Percentiles rank a stretch among this genome's conserved stretches.
Evolutionary conservation across 1,284 basidiomycete species (phyloP).

Genomic region (Cryptococcus sp.): DNA sequence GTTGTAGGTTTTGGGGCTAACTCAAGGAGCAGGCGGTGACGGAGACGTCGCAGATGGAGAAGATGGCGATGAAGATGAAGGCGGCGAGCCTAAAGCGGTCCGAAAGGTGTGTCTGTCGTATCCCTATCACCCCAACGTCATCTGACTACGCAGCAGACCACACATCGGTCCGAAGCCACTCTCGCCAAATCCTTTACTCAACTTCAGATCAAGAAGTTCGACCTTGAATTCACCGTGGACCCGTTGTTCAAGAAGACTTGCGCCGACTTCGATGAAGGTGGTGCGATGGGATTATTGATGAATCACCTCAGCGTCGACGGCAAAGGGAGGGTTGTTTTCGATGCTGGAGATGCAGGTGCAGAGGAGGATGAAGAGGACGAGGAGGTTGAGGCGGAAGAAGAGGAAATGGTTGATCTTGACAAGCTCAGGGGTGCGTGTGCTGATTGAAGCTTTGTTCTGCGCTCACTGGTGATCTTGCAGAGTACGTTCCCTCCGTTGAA

Average conservation of each 20-base stretch:
- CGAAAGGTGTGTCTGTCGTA: constrained; percentile 33
- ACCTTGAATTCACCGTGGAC: constrained; percentile 93
- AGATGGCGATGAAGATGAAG: constrained; percentile 61
- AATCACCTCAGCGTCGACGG: constrained; percentile 87
- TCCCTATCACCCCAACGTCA: no score
- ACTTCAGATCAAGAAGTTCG: constrained; percentile 86
- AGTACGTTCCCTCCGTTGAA: constrained; percentile 70
- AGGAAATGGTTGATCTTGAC: constrained; percentile 57
- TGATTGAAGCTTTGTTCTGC: neutral
- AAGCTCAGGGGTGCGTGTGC: constrained; percentile 65
- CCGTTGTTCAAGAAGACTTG: constrained; percentile 97
- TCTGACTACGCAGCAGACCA: constrained; percentile 27
- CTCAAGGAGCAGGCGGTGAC: constrained; percentile 21
- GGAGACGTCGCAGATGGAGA: constrained; percentile 54
- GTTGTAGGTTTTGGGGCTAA: neutral
- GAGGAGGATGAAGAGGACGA: constrained; percentile 74
- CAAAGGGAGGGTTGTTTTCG: constrained; percentile 87
- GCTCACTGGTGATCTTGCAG: constrained; percentile 39
- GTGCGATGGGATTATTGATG: constrained; percentile 90
- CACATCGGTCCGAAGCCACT: constrained; percentile 72
- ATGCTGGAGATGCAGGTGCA: constrained; percentile 84
- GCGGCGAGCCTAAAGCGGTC: constrained; percentile 38
- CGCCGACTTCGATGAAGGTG: constrained; percentile 98
- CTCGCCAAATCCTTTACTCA: constrained; percentile 80
- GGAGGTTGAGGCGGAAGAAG: constrained; percentile 57